Base-by-base conservation (phyloP, 2,329 filamentous ascomycete genomes). In the Ophiosphaerella korrae region DNA sequence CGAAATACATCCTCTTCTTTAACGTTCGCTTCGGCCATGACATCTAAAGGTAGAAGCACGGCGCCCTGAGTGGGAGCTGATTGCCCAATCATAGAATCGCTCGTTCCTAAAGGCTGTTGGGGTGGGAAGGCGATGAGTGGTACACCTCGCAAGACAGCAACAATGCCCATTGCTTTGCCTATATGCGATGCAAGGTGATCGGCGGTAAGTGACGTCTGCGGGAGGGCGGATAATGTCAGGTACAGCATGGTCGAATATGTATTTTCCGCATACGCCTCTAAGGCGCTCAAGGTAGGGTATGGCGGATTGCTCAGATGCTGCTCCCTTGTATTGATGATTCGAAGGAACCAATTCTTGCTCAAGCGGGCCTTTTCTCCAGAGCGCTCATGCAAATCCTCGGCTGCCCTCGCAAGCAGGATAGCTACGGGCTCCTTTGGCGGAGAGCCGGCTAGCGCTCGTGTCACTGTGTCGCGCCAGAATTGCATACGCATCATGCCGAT, bases 131-230 rank as follows among this genome's bases (percentile, higher is more conserved):
- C 92, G n/a, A 97, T 81, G 2, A 97, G 74, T 0, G 94, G 92
- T 9, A 97, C 80, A 0, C 94, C 93, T 35, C 93, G 83, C n/a
- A 99, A 78, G 0, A 96, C 84, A 1, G 93, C 88, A 2, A 87
- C 82, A 47, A 99, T 97, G 7, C 94, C 94, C 42, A 86, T 88
- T 0, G 94, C 92, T 70, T 99, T 99, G 45, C 94, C 94, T 50
- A 97, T 89, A 72, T 99, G 94, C 47, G 90, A 95, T 7, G 93
- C 93, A 14, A 99, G 80, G 75, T 99, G 94, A 67, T 99, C 94
- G 36, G 92, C 85, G 21, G 92, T 88, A 64, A 96, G 82, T 1
- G 90, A 95, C 8, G 86, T 84, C 66, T 97, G 80, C 0, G 91
- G 89, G 49, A 97, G 76, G 6, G 88, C 82, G 14, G 90, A 90